Percentiles rank a stretch among this genome's conserved stretches.
Evolutionary conservation across 768 basidiomycete genomes (phyloP).

Genomic region (Mycena alexandri): DNA sequence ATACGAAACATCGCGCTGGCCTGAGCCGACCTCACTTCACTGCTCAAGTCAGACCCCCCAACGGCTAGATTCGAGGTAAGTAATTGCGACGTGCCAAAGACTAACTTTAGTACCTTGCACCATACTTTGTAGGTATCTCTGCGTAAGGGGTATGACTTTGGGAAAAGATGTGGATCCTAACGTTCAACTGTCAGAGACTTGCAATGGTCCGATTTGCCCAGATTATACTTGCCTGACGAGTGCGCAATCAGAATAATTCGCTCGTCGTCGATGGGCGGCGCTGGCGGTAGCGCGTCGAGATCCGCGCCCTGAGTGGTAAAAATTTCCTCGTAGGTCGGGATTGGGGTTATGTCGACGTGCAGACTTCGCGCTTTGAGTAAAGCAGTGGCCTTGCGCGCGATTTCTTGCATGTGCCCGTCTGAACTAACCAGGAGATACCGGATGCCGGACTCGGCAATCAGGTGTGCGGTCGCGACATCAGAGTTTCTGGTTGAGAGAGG

Average conservation of each 20-base stretch:
- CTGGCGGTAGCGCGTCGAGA: background rate
- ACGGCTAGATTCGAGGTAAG: background rate
- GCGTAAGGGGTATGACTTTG: slow-evolving; percentile 15
- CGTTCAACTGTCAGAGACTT: background rate
- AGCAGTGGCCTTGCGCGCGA: slow-evolving; percentile 8
- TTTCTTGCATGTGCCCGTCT: slow-evolving; percentile 15
- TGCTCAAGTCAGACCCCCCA: background rate
- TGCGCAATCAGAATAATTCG: slow-evolving; percentile 1
- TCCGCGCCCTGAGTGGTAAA: background rate
- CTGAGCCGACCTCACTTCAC: slow-evolving; percentile 1
- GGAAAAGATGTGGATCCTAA: slow-evolving; percentile 17
- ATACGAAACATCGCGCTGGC: slow-evolving; percentile 16
- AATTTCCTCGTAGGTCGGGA: slow-evolving; percentile 16
- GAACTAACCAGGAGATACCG: slow-evolving; percentile 14
- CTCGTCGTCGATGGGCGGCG: slow-evolving; percentile 1
- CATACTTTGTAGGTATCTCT: background rate
- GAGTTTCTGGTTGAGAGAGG: slow-evolving; percentile 26
- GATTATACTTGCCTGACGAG: slow-evolving; percentile 1
- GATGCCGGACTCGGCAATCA: slow-evolving; percentile 19
- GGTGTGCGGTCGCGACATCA: slow-evolving; percentile 13
- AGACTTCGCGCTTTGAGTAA: background rate
- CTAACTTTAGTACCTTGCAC: background rate
- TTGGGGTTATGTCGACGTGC: slow-evolving; percentile 1
- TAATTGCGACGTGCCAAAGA: background rate
- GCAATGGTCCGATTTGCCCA: too few relatives aligned